Conservation (phyloP, 768 basidiomycete species). For the Phallus indusiatus region DNA sequence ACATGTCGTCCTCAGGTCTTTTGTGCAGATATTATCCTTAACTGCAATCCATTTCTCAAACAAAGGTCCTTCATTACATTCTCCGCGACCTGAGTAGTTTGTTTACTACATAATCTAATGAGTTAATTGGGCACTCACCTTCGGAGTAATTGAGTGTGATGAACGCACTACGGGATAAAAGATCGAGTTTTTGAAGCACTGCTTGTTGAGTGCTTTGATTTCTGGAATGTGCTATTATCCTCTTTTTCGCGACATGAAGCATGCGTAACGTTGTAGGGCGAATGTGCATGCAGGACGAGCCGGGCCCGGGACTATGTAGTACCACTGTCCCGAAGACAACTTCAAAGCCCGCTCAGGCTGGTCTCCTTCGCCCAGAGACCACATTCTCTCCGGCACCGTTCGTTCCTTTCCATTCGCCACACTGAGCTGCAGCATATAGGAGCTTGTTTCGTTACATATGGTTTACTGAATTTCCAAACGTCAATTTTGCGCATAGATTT, state of each 20-base stretch:
- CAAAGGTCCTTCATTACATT: conserved; percentile 21
- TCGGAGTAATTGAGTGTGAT: background rate
- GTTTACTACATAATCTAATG: background rate
- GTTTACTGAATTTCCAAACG: background rate
- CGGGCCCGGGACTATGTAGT: background rate
- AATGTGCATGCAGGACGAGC: background rate
- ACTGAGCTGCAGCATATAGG: background rate
- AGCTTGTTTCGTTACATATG: background rate
- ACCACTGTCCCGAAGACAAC: too few relatives aligned
- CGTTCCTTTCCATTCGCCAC: background rate
- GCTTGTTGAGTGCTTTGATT: background rate
- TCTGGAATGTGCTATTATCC: background rate
- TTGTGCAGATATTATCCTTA: conserved; percentile 84
- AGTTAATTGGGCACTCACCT: background rate
- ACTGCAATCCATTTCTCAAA: conserved; percentile 49
- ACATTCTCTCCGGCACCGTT: background rate
- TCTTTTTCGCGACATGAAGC: background rate
- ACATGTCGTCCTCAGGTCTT: conserved; percentile 58
- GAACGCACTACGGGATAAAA: background rate
- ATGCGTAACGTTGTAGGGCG: background rate
- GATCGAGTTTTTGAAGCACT: background rate
- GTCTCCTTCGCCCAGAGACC: background rate
- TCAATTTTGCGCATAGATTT: background rate
- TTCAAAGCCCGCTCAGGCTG: background rate
- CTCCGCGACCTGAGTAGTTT: background rate